A percentile compares a stretch with the other conserved stretches of the same genome.
phyloP scores from a whole-genome alignment of 768 basidiomycete genomes.

The Hypholoma fasciculare region DNA sequence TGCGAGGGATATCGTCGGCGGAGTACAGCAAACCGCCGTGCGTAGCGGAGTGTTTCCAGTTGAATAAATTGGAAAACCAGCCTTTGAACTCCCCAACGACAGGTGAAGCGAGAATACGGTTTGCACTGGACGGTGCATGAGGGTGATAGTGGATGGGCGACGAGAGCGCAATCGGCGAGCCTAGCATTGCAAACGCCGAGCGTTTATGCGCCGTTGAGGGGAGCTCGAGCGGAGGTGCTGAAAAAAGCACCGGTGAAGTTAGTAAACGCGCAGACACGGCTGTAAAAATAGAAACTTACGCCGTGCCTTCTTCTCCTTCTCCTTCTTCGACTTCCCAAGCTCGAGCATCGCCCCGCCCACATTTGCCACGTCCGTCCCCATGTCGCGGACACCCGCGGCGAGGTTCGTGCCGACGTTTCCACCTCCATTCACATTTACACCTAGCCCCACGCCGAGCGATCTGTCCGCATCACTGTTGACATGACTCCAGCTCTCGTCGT shows the following conservation, averaged over 20 bases:
- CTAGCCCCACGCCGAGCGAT: constrained; percentile 32
- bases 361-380: constrained; percentile 47
- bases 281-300: constrained; percentile 42
- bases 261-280: not conserved
- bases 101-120: constrained; percentile 55
- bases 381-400: constrained; percentile 32
- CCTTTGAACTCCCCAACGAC: constrained; percentile 83
- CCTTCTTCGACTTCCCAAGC: constrained; percentile 36
- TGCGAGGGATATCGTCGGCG: constrained; percentile 51
- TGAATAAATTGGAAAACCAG: constrained; percentile 96
- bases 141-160: constrained; percentile 33
- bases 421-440: constrained; percentile 29
- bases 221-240: constrained; percentile 61
- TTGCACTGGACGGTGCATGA: constrained; percentile 27
- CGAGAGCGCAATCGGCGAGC: constrained; percentile 49
- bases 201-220: constrained; percentile 42
- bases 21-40: constrained; percentile 53
- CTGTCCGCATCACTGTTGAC: constrained; percentile 32
- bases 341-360: constrained; percentile 22
- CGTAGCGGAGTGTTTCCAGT: constrained; percentile 69
- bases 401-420: constrained; percentile 30
- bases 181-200: constrained; percentile 41
- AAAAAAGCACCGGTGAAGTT: not conserved
- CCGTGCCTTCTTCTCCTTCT: constrained; percentile 53
- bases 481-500: constrained; percentile 40